Percentiles rank a stretch among this genome's conserved stretches.
These are phyloP conservation scores for Talaromyces sp. DNA, from an alignment of 2,329 filamentous ascomycete genomes.

Conservation along the genomic window DNA sequence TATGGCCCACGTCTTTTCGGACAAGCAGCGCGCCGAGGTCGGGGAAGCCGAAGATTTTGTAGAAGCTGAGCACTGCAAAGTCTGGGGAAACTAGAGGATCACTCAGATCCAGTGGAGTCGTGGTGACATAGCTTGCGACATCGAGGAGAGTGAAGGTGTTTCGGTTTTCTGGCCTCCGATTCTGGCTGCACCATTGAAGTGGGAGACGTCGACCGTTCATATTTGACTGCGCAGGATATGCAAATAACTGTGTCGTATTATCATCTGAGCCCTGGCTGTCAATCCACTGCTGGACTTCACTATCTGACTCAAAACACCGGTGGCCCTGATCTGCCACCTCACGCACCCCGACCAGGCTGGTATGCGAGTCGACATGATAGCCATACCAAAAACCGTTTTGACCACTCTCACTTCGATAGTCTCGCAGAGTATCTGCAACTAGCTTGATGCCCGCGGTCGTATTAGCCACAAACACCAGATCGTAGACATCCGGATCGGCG, in stretches of 20 bases:
- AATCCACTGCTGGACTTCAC: slow-evolving; percentile 63
- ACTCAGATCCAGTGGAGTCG: slow-evolving; percentile 67
- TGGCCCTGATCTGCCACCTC: slow-evolving; percentile 60
- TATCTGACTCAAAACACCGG: slow-evolving; percentile 61
- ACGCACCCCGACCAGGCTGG: slow-evolving; percentile 76
- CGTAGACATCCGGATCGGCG: slow-evolving; percentile 74
- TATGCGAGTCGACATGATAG: slow-evolving; percentile 82
- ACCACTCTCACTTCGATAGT: slow-evolving; percentile 28
- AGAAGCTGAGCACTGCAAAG: slow-evolving; percentile 82
- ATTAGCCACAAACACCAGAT: slow-evolving; percentile 87
- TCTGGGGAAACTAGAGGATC: slow-evolving; percentile 63
- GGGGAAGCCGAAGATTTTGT: slow-evolving; percentile 98
- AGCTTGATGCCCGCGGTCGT: slow-evolving; percentile 88
- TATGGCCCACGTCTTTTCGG: slow-evolving; percentile 60
- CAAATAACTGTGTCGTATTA: slow-evolving; percentile 52
- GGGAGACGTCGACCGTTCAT: slow-evolving; percentile 78
- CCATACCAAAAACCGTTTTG: slow-evolving; percentile 67
- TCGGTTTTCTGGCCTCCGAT: slow-evolving; percentile 34
- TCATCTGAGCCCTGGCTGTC: slow-evolving; percentile 21
- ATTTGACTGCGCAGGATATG: slow-evolving; percentile 88
- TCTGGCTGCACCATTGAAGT: slow-evolving; percentile 57
- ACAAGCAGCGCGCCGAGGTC: slow-evolving; percentile 84
- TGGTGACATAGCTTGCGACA: slow-evolving; percentile 75
- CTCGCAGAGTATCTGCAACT: slow-evolving; percentile 70
- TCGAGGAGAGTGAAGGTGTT: slow-evolving; percentile 67